Base-by-base conservation (phyloP, 495 filamentous ascomycete genomes). In the Astrothelium subdiscretum region DNA sequence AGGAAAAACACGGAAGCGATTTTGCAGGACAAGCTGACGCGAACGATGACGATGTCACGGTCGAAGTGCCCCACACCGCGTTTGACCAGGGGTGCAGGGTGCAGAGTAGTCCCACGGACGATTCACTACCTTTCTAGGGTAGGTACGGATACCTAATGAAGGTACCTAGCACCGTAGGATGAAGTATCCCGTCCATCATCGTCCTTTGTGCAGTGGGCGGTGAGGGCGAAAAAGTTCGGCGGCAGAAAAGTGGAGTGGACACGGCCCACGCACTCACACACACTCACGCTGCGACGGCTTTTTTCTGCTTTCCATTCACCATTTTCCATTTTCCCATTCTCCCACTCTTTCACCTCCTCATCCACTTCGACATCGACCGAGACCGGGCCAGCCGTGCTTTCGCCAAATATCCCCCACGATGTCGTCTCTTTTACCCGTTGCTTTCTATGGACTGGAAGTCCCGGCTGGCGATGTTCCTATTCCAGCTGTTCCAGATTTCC, bases 391-490 rank as follows among this genome's bases (percentile, higher is more conserved):
- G 35, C n/a, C n/a, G n/a, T n/a, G 10, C 22, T 5, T 54, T 54
- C 5, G 8, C 24, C 20, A 54, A 12, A 29, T 10, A 54, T 11
- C n/a, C n/a, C 2, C 24, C 62, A 31, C 43, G 3, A 65, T 65
- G 63, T 38, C 57, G 35, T 54, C 61, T 40, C 60, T 85, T 66
- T 76, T 87, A 66, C 89, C 91, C 68, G 84, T 95, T 68, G 89
- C 88, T 72, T 81, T 97, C 73, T 97, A 91, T 73, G 91, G 91
- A 74, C 85, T 97, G 52, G 83, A 88, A 75, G 87, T 97, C 73
- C 89, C 90, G 64, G 77, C 89, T 63, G 88, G 86, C 57, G 88
- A 88, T 71, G 76, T 86, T 65, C 74, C 92, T 72, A 79, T 95
- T 60, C 85, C 88, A 65, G 89, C 87, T 22, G 77, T 84, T 62